A percentile compares a stretch with the other conserved stretches of the same genome.
These are phyloP conservation scores for Excoecaria agallocha DNA, from an alignment of 345 rosid species.

Conservation along the genomic window DNA sequence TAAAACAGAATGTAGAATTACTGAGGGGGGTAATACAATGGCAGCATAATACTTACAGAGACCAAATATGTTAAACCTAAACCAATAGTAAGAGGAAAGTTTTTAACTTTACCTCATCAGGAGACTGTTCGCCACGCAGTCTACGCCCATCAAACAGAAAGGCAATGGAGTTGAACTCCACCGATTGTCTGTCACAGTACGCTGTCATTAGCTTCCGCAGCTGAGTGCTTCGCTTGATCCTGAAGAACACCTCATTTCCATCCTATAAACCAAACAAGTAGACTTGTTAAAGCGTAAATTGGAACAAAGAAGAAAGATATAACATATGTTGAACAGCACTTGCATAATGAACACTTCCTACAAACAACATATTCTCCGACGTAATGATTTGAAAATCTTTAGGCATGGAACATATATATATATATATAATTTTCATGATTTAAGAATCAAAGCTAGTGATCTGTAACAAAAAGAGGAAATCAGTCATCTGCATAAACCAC, in stretches of 20 bases:
- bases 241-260: constrained; percentile 36
- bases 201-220: constrained; percentile 31
- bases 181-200: constrained; percentile 31
- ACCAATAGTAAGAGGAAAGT: background rate
- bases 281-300: background rate
- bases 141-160: constrained; percentile 36
- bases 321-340: background rate
- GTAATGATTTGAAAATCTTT: no score
- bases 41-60: background rate
- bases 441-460: no score
- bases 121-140: constrained; percentile 33
- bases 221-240: constrained; percentile 37
- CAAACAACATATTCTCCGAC: background rate
- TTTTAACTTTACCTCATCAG: constrained; percentile 22
- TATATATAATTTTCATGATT: no score
- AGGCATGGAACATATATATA: no score
- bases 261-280: constrained; percentile 14
- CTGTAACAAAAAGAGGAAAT: no score
- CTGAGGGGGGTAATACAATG: no score
- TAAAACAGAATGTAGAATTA: no score
- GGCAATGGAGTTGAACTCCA: constrained; percentile 33
- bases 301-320: background rate
- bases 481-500: no score
- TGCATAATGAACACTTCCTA: background rate
- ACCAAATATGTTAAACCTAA: background rate